phyloP scores from a whole-genome alignment of 495 filamentous ascomycete genomes.

The Chaetomium tenue region DNA sequence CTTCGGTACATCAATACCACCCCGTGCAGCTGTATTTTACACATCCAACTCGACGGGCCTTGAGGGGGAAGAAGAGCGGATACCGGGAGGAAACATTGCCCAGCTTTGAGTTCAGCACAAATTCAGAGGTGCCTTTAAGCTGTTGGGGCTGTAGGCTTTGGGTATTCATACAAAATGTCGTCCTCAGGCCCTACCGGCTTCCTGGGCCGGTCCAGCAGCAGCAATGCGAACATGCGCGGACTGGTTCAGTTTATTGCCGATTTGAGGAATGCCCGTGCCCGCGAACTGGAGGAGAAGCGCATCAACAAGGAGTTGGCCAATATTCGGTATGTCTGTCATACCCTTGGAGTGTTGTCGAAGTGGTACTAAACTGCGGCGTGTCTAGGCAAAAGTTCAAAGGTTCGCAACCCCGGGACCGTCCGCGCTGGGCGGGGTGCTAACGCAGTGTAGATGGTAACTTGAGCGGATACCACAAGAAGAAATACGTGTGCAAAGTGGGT shows the following conservation, averaged over 20 bases:
- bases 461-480: slow-evolving; percentile 98
- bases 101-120: background rate
- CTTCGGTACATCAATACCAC: background rate
- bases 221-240: slow-evolving; percentile 72
- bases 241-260: slow-evolving; percentile 99
- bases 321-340: slow-evolving; percentile 61
- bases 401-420: slow-evolving; percentile 33
- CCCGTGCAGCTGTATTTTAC: background rate
- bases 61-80: background rate
- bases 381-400: slow-evolving; percentile 74
- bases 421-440: slow-evolving; percentile 15
- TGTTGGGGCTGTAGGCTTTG: background rate
- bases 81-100: background rate
- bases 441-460: slow-evolving; percentile 68
- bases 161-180: slow-evolving; percentile 46
- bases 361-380: background rate
- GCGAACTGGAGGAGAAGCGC: slow-evolving; percentile 96
- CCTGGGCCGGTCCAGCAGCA: slow-evolving; percentile 59
- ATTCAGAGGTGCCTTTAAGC: background rate
- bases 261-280: slow-evolving; percentile 86
- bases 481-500: slow-evolving; percentile 96
- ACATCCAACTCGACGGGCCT: background rate
- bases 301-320: slow-evolving; percentile 99
- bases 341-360: background rate
- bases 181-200: slow-evolving; percentile 56